These are phyloP conservation scores for Simplicillium aogashimaense DNA, from an alignment of 2,329 filamentous ascomycete species.

Conservation along the genomic window DNA sequence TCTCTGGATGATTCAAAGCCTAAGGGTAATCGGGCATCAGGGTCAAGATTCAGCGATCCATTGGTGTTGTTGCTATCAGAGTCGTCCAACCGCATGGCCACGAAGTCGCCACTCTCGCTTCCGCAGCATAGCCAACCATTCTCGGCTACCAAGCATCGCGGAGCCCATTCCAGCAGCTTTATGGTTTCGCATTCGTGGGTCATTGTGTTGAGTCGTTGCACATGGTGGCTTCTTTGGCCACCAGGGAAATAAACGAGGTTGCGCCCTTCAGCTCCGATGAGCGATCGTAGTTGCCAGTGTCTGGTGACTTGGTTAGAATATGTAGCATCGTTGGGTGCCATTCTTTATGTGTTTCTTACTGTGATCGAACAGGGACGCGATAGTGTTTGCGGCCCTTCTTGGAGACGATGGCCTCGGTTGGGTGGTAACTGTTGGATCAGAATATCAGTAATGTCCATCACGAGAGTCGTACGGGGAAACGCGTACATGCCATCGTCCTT, in stretches of 20 bases:
- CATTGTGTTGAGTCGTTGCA: conserved; percentile 60
- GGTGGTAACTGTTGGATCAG: conserved; percentile 41
- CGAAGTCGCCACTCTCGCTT: conserved; percentile 80
- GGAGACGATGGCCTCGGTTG: conserved; percentile 56
- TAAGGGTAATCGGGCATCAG: conserved; percentile 20
- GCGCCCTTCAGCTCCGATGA: conserved; percentile 71
- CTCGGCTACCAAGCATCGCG: conserved; percentile 80
- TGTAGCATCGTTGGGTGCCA: neutral
- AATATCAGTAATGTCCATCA: conserved; percentile 1
- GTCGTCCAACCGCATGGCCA: conserved; percentile 56
- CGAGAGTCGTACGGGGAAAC: neutral
- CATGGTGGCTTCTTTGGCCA: conserved; percentile 52
- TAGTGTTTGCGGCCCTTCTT: conserved; percentile 55
- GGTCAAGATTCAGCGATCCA: conserved; percentile 19
- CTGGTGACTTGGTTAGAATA: conserved; percentile 34
- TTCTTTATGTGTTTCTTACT: conserved; percentile 33
- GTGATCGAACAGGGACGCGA: conserved; percentile 53
- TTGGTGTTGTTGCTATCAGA: conserved; percentile 17
- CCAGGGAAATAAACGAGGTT: conserved; percentile 80
- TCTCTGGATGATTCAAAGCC: conserved; percentile 21
- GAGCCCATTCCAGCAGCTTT: conserved; percentile 59
- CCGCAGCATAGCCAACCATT: conserved; percentile 87
- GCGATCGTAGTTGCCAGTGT: conserved; percentile 82
- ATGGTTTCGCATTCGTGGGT: conserved; percentile 64
- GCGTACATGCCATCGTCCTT: conserved; percentile 5